These are phyloP conservation scores for Starmerella stellata DNA, from an alignment of 805 yeast genomes.

Conservation along the genomic window DNA sequence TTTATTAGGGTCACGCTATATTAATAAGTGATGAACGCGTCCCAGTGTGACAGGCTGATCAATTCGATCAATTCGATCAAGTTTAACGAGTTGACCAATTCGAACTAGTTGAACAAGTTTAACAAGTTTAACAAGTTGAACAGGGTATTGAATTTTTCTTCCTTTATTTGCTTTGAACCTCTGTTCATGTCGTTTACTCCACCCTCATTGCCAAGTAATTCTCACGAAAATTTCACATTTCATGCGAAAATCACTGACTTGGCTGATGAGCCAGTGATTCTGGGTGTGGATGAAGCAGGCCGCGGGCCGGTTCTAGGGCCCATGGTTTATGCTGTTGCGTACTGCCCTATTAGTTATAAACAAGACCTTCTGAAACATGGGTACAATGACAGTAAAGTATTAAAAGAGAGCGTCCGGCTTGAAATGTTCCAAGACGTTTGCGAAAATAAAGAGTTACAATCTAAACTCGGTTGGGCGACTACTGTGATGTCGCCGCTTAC, in stretches of 20 bases:
- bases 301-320: constrained; percentile 97
- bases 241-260: constrained; percentile 10
- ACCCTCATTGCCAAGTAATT: constrained; percentile 9
- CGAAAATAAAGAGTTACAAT: constrained; percentile 27
- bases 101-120: too few relatives aligned
- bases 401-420: constrained; percentile 55
- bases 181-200: constrained; percentile 5
- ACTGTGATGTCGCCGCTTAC: constrained; percentile 72
- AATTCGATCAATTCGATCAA: too few relatives aligned
- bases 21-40: too few relatives aligned
- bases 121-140: too few relatives aligned
- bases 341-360: constrained; percentile 40
- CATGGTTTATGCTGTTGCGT: constrained; percentile 88
- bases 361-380: constrained; percentile 42
- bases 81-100: too few relatives aligned
- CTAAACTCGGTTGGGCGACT: constrained; percentile 65
- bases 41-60: too few relatives aligned
- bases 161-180: too few relatives aligned
- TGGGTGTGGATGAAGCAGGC: constrained; percentile 98
- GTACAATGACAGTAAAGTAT: constrained; percentile 83
- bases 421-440: constrained; percentile 44
- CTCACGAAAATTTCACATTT: constrained; percentile 16
- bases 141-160: too few relatives aligned
- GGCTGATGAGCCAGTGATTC: constrained; percentile 22
- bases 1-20: too few relatives aligned